Evolutionary conservation across 306 rosid species (phyloP).

Genomic region (Castanea mollissima): DNA sequence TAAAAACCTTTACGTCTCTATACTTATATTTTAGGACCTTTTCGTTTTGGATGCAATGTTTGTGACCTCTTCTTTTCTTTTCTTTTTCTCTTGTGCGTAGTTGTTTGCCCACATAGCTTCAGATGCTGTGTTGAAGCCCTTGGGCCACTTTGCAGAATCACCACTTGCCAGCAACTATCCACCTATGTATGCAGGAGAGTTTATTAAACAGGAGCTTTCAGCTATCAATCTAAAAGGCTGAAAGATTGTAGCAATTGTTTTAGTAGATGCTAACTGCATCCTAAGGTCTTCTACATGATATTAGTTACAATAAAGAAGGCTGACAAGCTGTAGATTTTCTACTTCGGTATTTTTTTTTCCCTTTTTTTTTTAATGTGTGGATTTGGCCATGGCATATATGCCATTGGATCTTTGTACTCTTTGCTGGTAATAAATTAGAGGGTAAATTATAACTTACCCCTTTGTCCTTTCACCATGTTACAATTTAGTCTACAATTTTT

Average conservation of each 20-base stretch:
- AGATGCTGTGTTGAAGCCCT: conserved; percentile 82
- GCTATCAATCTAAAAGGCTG: conserved; percentile 85
- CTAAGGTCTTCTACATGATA: conserved; percentile 5
- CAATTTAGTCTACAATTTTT: too few relatives aligned
- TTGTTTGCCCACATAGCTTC: conserved; percentile 93
- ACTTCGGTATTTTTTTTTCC: too few relatives aligned
- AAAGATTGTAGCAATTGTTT: conserved; percentile 22
- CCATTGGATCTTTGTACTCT: too few relatives aligned
- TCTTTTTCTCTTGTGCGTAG: conserved; percentile 35
- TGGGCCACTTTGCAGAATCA: conserved; percentile 75
- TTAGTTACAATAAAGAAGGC: background rate
- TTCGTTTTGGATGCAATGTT: background rate
- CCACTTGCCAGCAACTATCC: conserved; percentile 62
- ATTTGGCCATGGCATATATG: too few relatives aligned
- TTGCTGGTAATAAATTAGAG: too few relatives aligned
- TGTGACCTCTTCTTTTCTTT: background rate
- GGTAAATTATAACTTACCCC: too few relatives aligned
- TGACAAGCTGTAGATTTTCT: background rate
- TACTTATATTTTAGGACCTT: background rate
- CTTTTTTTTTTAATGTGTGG: too few relatives aligned
- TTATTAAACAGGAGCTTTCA: conserved; percentile 88
- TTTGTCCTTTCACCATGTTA: too few relatives aligned
- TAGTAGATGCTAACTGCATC: background rate
- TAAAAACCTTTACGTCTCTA: too few relatives aligned
- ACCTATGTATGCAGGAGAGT: conserved; percentile 69